Evolutionary conservation across 495 filamentous ascomycete species (phyloP).

Genomic region (Tuber umbilicatum): DNA sequence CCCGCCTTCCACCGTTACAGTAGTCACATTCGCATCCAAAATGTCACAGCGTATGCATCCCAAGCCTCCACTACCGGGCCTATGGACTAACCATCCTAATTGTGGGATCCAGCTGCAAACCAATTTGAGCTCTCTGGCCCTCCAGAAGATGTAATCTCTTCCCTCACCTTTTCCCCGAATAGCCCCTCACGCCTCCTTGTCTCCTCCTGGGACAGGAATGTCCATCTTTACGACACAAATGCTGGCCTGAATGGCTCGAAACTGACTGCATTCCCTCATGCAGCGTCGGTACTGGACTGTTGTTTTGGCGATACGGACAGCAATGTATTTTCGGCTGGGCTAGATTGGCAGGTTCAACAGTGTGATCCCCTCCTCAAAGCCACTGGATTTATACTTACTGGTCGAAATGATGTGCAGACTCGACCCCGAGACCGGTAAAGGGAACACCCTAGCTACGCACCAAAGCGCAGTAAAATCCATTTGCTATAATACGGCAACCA

Average conservation of each 20-base stretch:
- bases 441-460: conserved; percentile 73
- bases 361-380: conserved; percentile 41
- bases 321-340: conserved; percentile 74
- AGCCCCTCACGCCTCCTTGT: conserved; percentile 66
- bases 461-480: conserved; percentile 70
- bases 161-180: conserved; percentile 71
- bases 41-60: conserved; percentile 32
- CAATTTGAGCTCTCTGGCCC: conserved; percentile 59
- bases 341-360: conserved; percentile 80
- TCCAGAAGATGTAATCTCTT: conserved; percentile 82
- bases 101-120: conserved; percentile 14
- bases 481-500: conserved; percentile 69
- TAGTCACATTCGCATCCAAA: background rate
- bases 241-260: conserved; percentile 57
- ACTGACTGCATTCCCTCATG: conserved; percentile 68
- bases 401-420: conserved; percentile 49
- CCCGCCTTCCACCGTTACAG: background rate
- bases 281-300: conserved; percentile 80
- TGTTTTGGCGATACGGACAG: conserved; percentile 78
- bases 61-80: background rate
- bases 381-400: background rate
- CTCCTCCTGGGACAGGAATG: conserved; percentile 88
- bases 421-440: conserved; percentile 62
- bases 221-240: conserved; percentile 78
- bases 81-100: background rate